Percentiles rank a stretch among this genome's conserved stretches.
These are phyloP conservation scores for Talaromyces sp. DNA, from an alignment of 2,329 filamentous ascomycete genomes.

Conservation along the genomic window DNA sequence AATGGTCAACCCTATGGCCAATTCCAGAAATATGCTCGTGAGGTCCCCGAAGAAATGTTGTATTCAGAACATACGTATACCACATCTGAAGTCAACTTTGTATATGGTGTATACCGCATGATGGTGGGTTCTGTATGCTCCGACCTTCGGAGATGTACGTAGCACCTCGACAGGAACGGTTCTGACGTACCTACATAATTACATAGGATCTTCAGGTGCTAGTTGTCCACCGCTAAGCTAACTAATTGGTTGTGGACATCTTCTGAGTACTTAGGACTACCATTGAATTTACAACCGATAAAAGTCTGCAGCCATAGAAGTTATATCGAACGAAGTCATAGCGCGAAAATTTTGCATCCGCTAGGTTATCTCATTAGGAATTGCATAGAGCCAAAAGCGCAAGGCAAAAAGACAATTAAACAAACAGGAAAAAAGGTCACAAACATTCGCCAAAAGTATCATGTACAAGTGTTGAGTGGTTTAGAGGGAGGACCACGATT, in stretches of 20 bases:
- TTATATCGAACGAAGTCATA: neutral
- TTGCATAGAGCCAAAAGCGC: conserved; percentile 13
- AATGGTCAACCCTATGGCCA: neutral
- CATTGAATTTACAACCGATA: neutral
- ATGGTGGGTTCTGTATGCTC: neutral
- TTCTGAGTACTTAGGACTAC: neutral
- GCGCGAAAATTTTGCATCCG: conserved; percentile 10
- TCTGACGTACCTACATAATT: neutral
- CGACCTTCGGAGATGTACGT: neutral
- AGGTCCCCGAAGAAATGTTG: neutral
- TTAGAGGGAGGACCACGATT: conserved; percentile 13
- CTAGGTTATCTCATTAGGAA: conserved; percentile 18
- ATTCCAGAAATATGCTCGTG: neutral
- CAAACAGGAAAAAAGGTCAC: conserved; percentile 17
- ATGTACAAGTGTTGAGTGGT: conserved; percentile 35
- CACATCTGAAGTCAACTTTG: too few relatives aligned
- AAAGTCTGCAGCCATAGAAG: neutral
- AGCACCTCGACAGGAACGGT: neutral
- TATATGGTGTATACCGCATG: neutral
- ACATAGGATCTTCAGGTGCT: neutral
- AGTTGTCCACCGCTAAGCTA: neutral
- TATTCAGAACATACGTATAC: neutral
- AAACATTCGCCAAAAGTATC: conserved; percentile 26
- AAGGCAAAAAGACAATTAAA: conserved; percentile 31
- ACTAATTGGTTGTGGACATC: neutral